phyloP scores from a whole-genome alignment of 2,329 filamentous ascomycete species.

The Trichoderma endophyticum region DNA sequence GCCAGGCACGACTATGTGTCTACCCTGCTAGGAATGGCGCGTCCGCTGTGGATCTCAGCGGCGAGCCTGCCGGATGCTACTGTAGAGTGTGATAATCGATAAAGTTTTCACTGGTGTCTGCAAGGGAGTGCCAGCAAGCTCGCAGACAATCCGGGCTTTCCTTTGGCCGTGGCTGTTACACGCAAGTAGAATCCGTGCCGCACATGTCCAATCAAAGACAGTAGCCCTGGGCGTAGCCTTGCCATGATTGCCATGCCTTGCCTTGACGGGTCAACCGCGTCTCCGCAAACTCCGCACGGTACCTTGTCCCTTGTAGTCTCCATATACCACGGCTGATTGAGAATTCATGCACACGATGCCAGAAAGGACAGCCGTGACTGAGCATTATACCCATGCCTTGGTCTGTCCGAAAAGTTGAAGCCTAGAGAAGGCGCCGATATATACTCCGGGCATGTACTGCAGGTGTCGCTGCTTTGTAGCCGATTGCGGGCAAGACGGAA shows the following conservation, averaged over 20 bases:
- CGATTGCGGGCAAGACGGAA: not conserved
- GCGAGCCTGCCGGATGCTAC: conserved; percentile 31
- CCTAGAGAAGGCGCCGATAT: conserved; percentile 2
- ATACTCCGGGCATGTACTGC: not conserved
- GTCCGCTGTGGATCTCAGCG: conserved; percentile 19
- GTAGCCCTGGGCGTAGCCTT: not conserved
- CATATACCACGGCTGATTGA: conserved; percentile 1
- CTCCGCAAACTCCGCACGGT: not conserved
- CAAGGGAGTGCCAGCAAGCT: conserved; percentile 18
- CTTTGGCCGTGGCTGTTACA: not conserved
- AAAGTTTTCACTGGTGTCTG: conserved; percentile 24
- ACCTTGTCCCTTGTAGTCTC: not conserved
- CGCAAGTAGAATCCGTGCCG: not conserved
- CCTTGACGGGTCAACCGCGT: not conserved
- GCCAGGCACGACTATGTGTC: not conserved
- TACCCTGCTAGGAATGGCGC: conserved; percentile 16
- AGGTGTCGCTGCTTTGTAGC: not conserved
- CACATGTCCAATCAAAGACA: not conserved
- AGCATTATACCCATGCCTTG: not conserved
- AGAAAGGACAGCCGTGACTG: not conserved
- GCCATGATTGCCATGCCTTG: not conserved
- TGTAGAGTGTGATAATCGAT: conserved; percentile 24
- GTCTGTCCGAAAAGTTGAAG: not conserved
- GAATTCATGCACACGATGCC: not conserved
- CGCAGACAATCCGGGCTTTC: not conserved